Base-by-base conservation (phyloP, 345 rosid species). In the Murraya paniculata region DNA sequence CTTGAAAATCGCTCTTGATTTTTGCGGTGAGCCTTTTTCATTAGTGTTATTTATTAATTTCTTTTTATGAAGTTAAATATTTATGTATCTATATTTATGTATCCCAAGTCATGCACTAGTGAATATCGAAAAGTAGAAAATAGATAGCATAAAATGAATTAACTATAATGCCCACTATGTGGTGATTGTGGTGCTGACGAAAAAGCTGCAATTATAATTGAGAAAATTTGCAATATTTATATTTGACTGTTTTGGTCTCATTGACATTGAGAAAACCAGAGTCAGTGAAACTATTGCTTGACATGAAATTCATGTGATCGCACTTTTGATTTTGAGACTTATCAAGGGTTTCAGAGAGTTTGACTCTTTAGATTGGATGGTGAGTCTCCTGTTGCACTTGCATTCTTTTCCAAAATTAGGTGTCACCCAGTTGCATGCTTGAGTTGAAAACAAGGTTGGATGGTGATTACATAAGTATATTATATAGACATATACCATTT, bases 1-100 rank as follows among this genome's bases (percentile, higher is more conserved):
- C 72, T 82, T 91, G 87, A 95, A 93, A 81, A 87, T 86, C 57
- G 99, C 99, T 74, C 41, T 93, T 71, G 92, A 88, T 28, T 88
- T 92, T 76, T 95, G 98, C 56, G 99, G 96, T 95, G 19, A 55
- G 87, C 72, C 45, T 67, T 68, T 58, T 50, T 21, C 5, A 53
- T 18, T 53, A 53, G 22, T 19, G 50, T 45, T 45, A 13, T 45
- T 45, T 41, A 41, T 41, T 41, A 0, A 36, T 6, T 2, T 45
- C 13, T 45, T 13, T 13, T 45, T 13, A 45, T 45, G 3, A 13
- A 45, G 50, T 45, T 45, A 13, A 45, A 45, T 41, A 8, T 70
- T 0, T 28, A 7, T 18, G 50, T 53, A 53, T 53, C 4, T 71
- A 1, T 50, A 5, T 71, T 30, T 71, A 7, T 53, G 55, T 45